Base-by-base conservation (phyloP, 768 basidiomycete genomes). In the Lentinus tigrinus region DNA sequence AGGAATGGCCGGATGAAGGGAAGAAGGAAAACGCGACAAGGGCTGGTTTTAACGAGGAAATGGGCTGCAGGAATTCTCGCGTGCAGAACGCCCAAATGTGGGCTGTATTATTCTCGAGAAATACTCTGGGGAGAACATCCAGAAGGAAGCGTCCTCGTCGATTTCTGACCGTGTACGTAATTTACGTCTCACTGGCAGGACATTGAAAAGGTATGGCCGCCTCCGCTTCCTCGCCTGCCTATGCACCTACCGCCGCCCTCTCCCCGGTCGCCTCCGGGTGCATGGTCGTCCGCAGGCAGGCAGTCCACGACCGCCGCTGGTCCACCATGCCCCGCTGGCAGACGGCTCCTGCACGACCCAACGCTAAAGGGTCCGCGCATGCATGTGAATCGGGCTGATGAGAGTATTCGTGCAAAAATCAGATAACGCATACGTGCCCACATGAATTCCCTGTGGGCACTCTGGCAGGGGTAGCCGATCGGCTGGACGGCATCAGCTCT, bases 11-110 rank as follows among this genome's bases (percentile, higher is more conserved):
- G 73, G 75, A 74, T 72, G 74, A 67, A 69, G 72, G 73, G 70
- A 69, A 73, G 74, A 73, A 70, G 65, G 68, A 70, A 76, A 67
- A 83, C 81, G 79, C 84, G 84, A 80, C 78, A 81, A 81, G 85
- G 78, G 74, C 81, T 82, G 82, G 84, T 85, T 89, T 90, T 89
- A 88, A 84, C 83, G 81, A 84, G 82, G 80, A 77, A 82, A 78
- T 77, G 78, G 76, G 78, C 80, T 82, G 77, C 79, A 84, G 84
- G 84, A 85, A 85, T 80, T 77, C 79, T 83, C 81, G 84, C 82
- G 81, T 84, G 82, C 77, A 81, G 77, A 80, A 78, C 63, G 65
- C 58, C 79, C 76, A 82, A 83, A 81, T 74, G 72, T 69, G 77
- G 76, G 73, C 75, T 76, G 80, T 77, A 79, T 84, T 80, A 70